A percentile compares a stretch with the other conserved stretches of the same genome.
Evolutionary conservation across 805 yeast genomes (phyloP).

Genomic region (Candida maesae): DNA sequence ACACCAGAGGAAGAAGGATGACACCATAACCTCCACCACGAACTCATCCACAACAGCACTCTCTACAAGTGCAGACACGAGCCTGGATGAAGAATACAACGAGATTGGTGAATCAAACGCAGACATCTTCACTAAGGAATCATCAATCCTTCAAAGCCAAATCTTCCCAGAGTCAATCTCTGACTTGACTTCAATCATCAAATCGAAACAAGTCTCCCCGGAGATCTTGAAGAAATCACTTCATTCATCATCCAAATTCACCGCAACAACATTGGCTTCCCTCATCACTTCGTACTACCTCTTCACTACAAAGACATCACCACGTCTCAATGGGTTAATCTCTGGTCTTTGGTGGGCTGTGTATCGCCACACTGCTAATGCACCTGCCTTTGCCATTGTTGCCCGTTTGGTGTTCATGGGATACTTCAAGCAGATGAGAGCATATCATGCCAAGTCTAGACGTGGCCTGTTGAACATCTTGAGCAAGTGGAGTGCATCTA

Average conservation of each 20-base stretch:
- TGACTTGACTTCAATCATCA: neutral
- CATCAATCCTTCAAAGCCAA: neutral
- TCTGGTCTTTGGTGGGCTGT: conserved; percentile 16
- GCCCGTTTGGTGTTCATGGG: conserved; percentile 11
- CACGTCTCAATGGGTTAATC: conserved; percentile 13
- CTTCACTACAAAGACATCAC: conserved; percentile 6
- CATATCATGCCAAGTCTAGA: too few species aligned
- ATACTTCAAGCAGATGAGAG: conserved; percentile 10
- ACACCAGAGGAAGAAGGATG: neutral
- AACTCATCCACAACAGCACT: conserved; percentile 1
- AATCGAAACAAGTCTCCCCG: too few species aligned
- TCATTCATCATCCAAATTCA: conserved; percentile 1
- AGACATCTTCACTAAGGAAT: conserved; percentile 5
- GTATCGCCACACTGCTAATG: conserved; percentile 5
- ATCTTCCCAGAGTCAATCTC: neutral
- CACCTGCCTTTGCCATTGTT: conserved; percentile 3
- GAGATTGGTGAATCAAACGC: conserved; percentile 1
- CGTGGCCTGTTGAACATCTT: neutral
- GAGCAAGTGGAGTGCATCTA: conserved; percentile 5
- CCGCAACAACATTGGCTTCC: neutral
- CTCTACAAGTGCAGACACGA: conserved; percentile 4
- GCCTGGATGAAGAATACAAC: conserved; percentile 4
- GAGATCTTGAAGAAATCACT: neutral
- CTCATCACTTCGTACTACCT: conserved; percentile 11
- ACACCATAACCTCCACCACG: neutral